phyloP scores from a whole-genome alignment of 768 basidiomycete species.

The Arthromyces matolae region DNA sequence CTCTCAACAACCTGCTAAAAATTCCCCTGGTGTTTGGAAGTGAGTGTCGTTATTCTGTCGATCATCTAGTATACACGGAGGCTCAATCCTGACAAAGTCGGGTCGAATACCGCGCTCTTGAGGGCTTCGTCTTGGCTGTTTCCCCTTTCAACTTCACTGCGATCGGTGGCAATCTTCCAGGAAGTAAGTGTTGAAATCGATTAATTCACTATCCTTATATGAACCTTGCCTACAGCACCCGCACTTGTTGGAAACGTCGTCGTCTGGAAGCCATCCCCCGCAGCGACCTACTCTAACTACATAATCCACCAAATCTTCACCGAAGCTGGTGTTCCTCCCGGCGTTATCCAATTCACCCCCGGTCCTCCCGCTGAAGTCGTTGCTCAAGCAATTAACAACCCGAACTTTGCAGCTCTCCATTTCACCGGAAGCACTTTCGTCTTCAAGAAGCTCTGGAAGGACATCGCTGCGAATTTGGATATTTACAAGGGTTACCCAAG shows the following conservation, averaged over 20 bases:
- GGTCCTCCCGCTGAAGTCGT: slow-evolving; percentile 85
- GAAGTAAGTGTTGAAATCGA: slow-evolving; percentile 24
- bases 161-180: slow-evolving; percentile 93
- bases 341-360: slow-evolving; percentile 96
- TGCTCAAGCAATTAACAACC: slow-evolving; percentile 75
- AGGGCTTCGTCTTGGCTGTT: slow-evolving; percentile 96
- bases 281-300: slow-evolving; percentile 94
- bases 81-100: slow-evolving; percentile 51
- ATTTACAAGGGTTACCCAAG: slow-evolving; percentile 86
- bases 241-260: slow-evolving; percentile 93
- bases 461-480: slow-evolving; percentile 86
- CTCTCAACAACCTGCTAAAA: slow-evolving; percentile 82
- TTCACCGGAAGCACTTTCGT: slow-evolving; percentile 96
- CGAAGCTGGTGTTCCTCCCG: slow-evolving; percentile 91
- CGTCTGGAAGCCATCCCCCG: slow-evolving; percentile 97
- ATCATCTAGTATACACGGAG: too few species aligned
- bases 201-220: slow-evolving; percentile 4
- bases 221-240: slow-evolving; percentile 52
- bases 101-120: slow-evolving; percentile 93
- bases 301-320: slow-evolving; percentile 84
- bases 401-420: slow-evolving; percentile 82
- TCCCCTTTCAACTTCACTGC: slow-evolving; percentile 99
- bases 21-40: slow-evolving; percentile 92
- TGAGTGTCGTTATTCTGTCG: slow-evolving; percentile 37
- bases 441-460: slow-evolving; percentile 96